Conservation (phyloP, 192 early-diverging fungal genomes). For the Mortierella hygrophila region DNA sequence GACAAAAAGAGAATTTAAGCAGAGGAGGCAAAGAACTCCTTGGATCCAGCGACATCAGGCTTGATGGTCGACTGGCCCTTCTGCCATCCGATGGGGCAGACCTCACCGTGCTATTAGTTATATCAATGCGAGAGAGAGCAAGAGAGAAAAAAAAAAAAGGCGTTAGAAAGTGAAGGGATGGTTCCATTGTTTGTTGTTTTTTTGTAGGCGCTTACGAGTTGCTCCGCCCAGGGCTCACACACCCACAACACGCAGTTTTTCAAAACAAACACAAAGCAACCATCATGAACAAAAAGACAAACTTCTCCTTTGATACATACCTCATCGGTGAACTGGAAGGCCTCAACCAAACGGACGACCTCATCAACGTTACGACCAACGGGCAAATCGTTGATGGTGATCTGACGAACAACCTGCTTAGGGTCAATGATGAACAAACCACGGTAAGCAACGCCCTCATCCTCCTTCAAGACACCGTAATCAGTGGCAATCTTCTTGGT, state of each 20-base stretch:
- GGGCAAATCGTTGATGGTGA: conserved; percentile 91
- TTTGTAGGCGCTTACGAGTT: neutral
- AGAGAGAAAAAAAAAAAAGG: neutral
- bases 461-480: conserved; percentile 89
- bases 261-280: neutral
- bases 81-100: conserved; percentile 89
- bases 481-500: conserved; percentile 90
- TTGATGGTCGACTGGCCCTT: conserved; percentile 70
- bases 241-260: neutral
- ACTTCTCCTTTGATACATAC: conserved; percentile 31
- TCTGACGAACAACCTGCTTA: conserved; percentile 86
- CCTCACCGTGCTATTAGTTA: conserved; percentile 69
- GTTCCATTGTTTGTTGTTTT: neutral
- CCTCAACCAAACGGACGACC: conserved; percentile 89
- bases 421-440: conserved; percentile 95
- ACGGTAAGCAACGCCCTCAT: conserved; percentile 84
- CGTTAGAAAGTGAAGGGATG: conserved; percentile 3
- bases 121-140: neutral
- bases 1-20: conserved; percentile 26
- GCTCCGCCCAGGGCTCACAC: conserved; percentile 24
- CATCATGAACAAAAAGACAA: neutral
- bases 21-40: conserved; percentile 58
- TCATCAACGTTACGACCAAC: conserved; percentile 91
- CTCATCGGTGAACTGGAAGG: conserved; percentile 93
- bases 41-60: conserved; percentile 56